Conservation (phyloP, 371 early-diverging fungal species). For the Mortierella sp. region DNA sequence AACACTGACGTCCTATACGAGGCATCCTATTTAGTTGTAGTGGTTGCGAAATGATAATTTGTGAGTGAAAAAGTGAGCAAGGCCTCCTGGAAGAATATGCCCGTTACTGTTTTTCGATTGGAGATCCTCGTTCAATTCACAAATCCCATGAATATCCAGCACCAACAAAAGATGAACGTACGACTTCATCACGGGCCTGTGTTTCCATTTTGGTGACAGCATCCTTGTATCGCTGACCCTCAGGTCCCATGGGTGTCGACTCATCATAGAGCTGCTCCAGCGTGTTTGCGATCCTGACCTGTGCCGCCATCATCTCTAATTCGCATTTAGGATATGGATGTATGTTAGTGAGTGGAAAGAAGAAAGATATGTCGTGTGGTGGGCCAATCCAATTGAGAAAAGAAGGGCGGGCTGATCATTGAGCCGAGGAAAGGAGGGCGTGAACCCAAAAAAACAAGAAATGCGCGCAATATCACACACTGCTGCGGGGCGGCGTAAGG, state of each 20-base stretch:
- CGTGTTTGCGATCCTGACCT: conserved; percentile 83
- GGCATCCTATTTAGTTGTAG: conserved; percentile 68
- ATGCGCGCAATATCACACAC: background rate
- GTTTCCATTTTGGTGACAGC: conserved; percentile 84
- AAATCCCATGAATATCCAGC: background rate
- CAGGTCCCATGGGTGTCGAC: conserved; percentile 59
- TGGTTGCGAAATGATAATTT: background rate
- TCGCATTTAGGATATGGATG: background rate
- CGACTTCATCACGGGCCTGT: conserved; percentile 77
- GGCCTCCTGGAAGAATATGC: background rate
- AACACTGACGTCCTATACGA: conserved; percentile 86
- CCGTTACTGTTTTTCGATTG: background rate
- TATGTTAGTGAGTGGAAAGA: background rate
- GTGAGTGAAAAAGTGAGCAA: background rate
- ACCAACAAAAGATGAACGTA: conserved; percentile 27
- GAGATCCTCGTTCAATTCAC: background rate
- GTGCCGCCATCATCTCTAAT: conserved; percentile 84
- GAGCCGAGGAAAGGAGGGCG: background rate
- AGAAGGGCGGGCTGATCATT: background rate
- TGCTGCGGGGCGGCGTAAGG: background rate
- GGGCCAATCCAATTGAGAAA: background rate
- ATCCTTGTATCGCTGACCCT: conserved; percentile 77
- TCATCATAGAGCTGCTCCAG: conserved; percentile 78
- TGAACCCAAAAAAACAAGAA: background rate
- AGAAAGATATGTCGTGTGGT: background rate